Conservation (phyloP, 2,329 filamentous ascomycete species). For the Plectosphaerella cucumerina region DNA sequence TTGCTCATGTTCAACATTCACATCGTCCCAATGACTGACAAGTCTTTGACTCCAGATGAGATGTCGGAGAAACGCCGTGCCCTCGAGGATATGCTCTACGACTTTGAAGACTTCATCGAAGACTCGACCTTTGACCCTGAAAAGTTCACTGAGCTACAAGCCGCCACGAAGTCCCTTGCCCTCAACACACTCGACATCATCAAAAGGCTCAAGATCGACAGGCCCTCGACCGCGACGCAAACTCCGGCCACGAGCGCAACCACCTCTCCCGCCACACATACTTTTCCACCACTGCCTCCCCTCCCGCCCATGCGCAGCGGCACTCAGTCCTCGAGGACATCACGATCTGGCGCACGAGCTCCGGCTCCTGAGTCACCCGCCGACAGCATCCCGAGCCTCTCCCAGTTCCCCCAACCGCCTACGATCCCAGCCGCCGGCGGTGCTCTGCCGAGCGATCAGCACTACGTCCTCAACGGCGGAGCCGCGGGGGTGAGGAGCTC, state of each 20-base stretch:
- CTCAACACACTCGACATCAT: conserved; percentile 32
- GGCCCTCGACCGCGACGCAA: not conserved
- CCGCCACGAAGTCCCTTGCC: conserved; percentile 32
- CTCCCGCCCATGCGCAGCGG: conserved; percentile 2
- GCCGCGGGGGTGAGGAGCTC: not conserved
- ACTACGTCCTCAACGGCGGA: not conserved
- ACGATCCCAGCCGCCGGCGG: no score
- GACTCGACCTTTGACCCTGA: conserved; percentile 42
- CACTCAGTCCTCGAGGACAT: not conserved
- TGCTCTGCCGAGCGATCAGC: not conserved
- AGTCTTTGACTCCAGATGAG: conserved; percentile 15
- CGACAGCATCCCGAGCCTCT: not conserved
- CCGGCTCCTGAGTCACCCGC: not conserved
- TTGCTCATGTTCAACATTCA: no score
- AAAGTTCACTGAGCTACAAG: conserved; percentile 45
- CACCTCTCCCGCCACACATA: conserved; percentile 1
- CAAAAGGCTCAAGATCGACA: conserved; percentile 17
- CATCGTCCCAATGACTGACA: no score
- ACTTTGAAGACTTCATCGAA: conserved; percentile 51
- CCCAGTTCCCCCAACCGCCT: not conserved
- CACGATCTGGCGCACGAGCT: not conserved
- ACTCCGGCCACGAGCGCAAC: not conserved
- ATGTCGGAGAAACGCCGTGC: conserved; percentile 22
- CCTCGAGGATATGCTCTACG: conserved; percentile 37
- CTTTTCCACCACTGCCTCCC: conserved; percentile 8